Evolutionary conservation across 2,329 filamentous ascomycete genomes (phyloP).

Genomic region (Xylaria sp.): DNA sequence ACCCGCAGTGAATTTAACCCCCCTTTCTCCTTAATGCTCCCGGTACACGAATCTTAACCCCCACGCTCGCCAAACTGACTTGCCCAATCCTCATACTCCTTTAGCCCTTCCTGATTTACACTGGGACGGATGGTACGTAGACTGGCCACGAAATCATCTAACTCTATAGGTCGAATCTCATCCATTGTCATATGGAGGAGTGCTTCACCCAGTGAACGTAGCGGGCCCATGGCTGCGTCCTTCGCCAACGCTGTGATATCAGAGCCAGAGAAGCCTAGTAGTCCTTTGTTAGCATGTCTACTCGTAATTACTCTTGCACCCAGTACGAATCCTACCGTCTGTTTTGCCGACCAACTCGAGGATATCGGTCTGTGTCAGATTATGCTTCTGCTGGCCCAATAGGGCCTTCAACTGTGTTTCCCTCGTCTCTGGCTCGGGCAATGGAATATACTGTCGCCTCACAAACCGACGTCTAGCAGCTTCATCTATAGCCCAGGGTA

Average conservation of each 20-base stretch:
- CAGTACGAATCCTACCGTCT: conserved; percentile 54
- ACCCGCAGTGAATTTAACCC: neutral
- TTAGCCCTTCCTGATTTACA: conserved; percentile 77
- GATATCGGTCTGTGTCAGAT: conserved; percentile 66
- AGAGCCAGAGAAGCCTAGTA: conserved; percentile 85
- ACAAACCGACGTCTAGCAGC: conserved; percentile 88
- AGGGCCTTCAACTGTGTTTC: conserved; percentile 73
- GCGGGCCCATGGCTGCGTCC: conserved; percentile 94
- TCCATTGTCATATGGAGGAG: conserved; percentile 90
- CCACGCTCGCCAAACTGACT: conserved; percentile 87
- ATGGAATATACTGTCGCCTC: conserved; percentile 87
- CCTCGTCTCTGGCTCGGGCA: conserved; percentile 80
- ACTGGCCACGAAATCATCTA: conserved; percentile 79
- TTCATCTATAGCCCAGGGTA: conserved; percentile 97
- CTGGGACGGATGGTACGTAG: conserved; percentile 81
- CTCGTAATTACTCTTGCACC: neutral
- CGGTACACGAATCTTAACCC: conserved; percentile 46
- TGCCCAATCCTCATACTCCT: conserved; percentile 92
- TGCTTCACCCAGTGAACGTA: conserved; percentile 84
- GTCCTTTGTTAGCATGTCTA: conserved; percentile 6
- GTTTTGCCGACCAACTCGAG: conserved; percentile 70
- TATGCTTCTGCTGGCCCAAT: conserved; percentile 82
- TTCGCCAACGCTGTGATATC: conserved; percentile 96
- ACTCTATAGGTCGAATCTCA: conserved; percentile 79
- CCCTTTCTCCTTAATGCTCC: neutral